These are phyloP conservation scores for Fusarium sp. DNA, from an alignment of 2,329 filamentous ascomycete species.

Conservation along the genomic window DNA sequence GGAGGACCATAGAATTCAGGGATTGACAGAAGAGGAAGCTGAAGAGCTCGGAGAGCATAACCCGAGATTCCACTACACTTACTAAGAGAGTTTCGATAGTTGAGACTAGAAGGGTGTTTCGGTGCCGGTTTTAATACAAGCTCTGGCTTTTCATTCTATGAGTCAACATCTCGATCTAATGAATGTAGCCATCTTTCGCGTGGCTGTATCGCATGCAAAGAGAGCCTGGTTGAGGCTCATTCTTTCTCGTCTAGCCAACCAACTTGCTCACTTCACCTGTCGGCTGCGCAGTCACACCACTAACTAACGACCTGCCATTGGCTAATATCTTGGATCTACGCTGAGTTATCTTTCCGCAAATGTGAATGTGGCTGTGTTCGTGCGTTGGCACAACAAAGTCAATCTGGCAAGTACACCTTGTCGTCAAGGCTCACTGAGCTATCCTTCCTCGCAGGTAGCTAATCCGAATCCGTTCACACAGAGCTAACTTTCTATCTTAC, in stretches of 20 bases:
- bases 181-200: too few species aligned
- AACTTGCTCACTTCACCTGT: neutral
- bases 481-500: too few species aligned
- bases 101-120: neutral
- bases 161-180: too few species aligned
- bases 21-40: conserved; percentile 46
- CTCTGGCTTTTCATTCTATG: neutral
- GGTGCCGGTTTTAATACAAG: neutral
- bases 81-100: conserved; percentile 10
- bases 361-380: neutral
- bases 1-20: conserved; percentile 44
- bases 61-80: conserved; percentile 47
- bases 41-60: conserved; percentile 48
- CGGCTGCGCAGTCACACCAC: neutral
- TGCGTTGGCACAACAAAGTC: too few species aligned
- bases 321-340: neutral
- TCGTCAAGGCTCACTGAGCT: too few species aligned
- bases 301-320: neutral
- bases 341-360: neutral
- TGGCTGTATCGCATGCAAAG: too few species aligned
- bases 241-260: neutral
- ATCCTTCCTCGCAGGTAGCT: too few species aligned
- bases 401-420: neutral
- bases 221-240: too few species aligned
- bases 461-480: too few species aligned